A percentile compares a stretch with the other conserved stretches of the same genome.
Evolutionary conservation across 805 yeast species (phyloP).

Genomic region (Myxozyma melibiosi): DNA sequence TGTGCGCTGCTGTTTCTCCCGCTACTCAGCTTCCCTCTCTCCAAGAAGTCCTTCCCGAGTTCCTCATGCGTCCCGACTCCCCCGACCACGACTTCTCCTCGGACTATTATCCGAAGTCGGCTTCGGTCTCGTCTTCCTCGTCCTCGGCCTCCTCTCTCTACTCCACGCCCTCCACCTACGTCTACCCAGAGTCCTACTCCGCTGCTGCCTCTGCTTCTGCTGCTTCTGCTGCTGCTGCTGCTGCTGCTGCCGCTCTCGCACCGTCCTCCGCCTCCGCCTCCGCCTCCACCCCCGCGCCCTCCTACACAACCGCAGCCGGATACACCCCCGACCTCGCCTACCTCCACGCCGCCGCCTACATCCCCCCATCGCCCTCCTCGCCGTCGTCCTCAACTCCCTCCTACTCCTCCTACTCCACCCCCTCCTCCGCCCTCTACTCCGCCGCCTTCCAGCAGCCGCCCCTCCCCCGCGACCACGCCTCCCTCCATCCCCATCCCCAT

Average conservation of each 20-base stretch:
- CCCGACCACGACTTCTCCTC: slow-evolving; percentile 11
- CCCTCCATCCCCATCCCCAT: background rate
- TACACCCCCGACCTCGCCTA: slow-evolving; percentile 15
- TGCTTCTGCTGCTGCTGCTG: too few species aligned
- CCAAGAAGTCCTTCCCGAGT: slow-evolving; percentile 32
- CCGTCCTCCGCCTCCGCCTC: slow-evolving; percentile 5
- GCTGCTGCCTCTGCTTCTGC: too few species aligned
- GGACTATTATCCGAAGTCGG: slow-evolving; percentile 5
- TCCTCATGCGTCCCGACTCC: slow-evolving; percentile 11
- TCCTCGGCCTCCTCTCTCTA: background rate
- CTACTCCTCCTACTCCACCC: slow-evolving; percentile 4
- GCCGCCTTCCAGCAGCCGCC: background rate
- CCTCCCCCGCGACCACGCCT: background rate
- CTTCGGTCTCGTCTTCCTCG: slow-evolving; percentile 16
- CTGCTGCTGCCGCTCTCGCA: slow-evolving; percentile 15
- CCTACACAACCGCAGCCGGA: slow-evolving; percentile 18
- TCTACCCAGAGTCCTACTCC: too few species aligned
- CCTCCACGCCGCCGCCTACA: slow-evolving; percentile 9
- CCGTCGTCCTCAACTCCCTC: slow-evolving; percentile 6
- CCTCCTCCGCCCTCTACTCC: background rate
- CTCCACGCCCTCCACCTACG: slow-evolving; percentile 13
- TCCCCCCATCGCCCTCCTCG: background rate
- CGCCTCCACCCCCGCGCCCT: slow-evolving; percentile 8
- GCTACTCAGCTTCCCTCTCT: slow-evolving; percentile 28
- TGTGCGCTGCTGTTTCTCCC: slow-evolving; percentile 12